Evolutionary conservation across 805 yeast species (phyloP), one percentile per base, ranked within the genome.

Genomic region (Tetrapisispora namnaoensis): DNA sequence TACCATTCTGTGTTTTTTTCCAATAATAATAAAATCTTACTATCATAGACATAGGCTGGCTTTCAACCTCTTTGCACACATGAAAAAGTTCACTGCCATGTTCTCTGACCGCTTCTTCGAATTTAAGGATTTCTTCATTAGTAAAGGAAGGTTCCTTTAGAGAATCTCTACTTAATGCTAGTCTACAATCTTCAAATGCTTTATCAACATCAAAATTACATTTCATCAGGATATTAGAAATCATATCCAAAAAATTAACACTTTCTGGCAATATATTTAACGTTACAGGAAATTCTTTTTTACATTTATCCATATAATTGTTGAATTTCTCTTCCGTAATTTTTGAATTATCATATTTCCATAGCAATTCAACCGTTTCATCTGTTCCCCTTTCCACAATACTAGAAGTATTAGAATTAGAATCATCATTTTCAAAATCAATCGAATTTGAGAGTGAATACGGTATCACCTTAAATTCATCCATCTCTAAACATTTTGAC

Each of bases 21-120:
- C 98, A 91, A 47, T 87, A 69, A 58, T 91, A 91, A 59, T 88
- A 91, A 62, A 75, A 89, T 49, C 97, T 68, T 1, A 91, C 98
- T 53, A 89, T 72, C 82, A 83, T 86, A 0, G 90, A 77, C 48
- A 80, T 70, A 0, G 88, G 70, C 56, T 86, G 95, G 0, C 89
- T 75, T 30, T 75, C 76, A n/a, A 91, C 93, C 49, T 75, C 78
- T 59, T 80, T 77, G 53, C 61, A 78, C 0, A 87, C 90, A 0
- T 83, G 87, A 60, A 79, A 80, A 28, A 93, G 67, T 56, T 90
- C 95, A 58, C 86, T 80, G 5, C 96, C 96, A 59, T 76, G 75
- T 48, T 77, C 74, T 34, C 70, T 70, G 11, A 91, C 86, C 2
- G 85, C 95, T 14, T 75, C 78, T 60, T 89, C 95, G 62, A 91